These are phyloP conservation scores for Yueomyces sp. DNA, from an alignment of 1,139 yeast species.

Conservation along the genomic window DNA sequence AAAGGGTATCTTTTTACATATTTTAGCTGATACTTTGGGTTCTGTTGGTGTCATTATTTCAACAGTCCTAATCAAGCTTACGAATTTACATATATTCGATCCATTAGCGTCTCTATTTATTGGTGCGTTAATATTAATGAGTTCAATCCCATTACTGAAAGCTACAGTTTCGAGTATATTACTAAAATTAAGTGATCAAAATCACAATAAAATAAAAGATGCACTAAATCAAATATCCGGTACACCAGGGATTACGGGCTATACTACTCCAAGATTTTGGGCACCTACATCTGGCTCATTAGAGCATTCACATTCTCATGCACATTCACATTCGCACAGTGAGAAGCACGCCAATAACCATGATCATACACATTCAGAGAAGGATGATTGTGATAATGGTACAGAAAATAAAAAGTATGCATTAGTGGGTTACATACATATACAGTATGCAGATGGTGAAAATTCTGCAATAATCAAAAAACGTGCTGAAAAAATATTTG, in stretches of 20 bases:
- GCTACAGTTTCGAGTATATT: slow-evolving; percentile 70
- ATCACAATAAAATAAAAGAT: slow-evolving; percentile 50
- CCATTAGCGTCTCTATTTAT: slow-evolving; percentile 86
- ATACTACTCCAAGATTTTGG: slow-evolving; percentile 89
- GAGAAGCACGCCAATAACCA: slow-evolving; percentile 7
- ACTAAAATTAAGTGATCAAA: slow-evolving; percentile 42
- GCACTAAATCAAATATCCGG: slow-evolving; percentile 54
- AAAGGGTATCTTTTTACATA: slow-evolving; percentile 88
- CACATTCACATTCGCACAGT: slow-evolving; percentile 10
- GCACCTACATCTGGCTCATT: slow-evolving; percentile 32
- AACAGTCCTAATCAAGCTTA: slow-evolving; percentile 50
- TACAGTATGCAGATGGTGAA: slow-evolving; percentile 59
- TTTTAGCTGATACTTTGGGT: slow-evolving; percentile 90
- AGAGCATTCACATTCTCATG: slow-evolving; percentile 19
- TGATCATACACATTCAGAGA: slow-evolving; percentile 4
- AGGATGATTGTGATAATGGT: background rate
- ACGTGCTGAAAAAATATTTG: slow-evolving; percentile 41
- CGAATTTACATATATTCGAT: slow-evolving; percentile 56
- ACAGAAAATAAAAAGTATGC: slow-evolving; percentile 6
- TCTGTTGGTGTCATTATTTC: slow-evolving; percentile 93
- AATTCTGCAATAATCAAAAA: slow-evolving; percentile 48
- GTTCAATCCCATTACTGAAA: slow-evolving; percentile 73
- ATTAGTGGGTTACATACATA: slow-evolving; percentile 50
- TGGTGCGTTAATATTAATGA: slow-evolving; percentile 63
- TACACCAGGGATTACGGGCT: slow-evolving; percentile 71